These are phyloP conservation scores for Metarhizium rileyi DNA, from an alignment of 2,329 filamentous ascomycete genomes.

Conservation along the genomic window DNA sequence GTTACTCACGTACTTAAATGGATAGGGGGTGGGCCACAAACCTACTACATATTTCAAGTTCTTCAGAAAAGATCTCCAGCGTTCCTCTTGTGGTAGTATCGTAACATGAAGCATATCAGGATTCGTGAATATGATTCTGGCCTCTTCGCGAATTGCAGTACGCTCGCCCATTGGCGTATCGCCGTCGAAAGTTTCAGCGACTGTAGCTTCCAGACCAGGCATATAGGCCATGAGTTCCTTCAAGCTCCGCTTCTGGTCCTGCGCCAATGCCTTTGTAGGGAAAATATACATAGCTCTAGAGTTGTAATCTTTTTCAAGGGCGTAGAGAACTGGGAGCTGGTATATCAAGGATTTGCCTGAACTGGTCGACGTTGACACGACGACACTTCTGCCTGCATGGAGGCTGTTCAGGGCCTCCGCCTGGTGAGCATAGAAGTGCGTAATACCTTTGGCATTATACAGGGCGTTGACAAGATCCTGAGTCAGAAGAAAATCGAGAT, in stretches of 20 bases:
- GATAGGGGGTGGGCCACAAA: conserved; percentile 12
- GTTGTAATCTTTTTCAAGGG: conserved; percentile 65
- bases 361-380: conserved; percentile 89
- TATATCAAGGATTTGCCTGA: conserved; percentile 98
- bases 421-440: conserved; percentile 81
- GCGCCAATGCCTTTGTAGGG: conserved; percentile 89
- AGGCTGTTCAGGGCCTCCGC: conserved; percentile 87
- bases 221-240: conserved; percentile 78
- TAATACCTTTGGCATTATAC: conserved; percentile 85
- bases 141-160: conserved; percentile 75
- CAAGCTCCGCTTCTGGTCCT: conserved; percentile 84
- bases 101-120: conserved; percentile 96
- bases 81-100: conserved; percentile 82
- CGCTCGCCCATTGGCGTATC: conserved; percentile 79
- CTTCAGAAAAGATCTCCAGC: conserved; percentile 80
- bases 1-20: background rate
- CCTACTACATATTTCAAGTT: conserved; percentile 82
- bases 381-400: conserved; percentile 72
- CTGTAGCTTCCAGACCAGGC: conserved; percentile 59
- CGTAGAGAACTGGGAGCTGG: conserved; percentile 82
- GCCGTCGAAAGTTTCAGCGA: conserved; percentile 93
- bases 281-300: conserved; percentile 96
- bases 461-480: conserved; percentile 92
- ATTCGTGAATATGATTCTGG: conserved; percentile 91
- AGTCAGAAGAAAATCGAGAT: conserved; percentile 76